Evolutionary conservation across 2,329 filamentous ascomycete genomes (phyloP).

Genomic region (Eutypa lata): DNA sequence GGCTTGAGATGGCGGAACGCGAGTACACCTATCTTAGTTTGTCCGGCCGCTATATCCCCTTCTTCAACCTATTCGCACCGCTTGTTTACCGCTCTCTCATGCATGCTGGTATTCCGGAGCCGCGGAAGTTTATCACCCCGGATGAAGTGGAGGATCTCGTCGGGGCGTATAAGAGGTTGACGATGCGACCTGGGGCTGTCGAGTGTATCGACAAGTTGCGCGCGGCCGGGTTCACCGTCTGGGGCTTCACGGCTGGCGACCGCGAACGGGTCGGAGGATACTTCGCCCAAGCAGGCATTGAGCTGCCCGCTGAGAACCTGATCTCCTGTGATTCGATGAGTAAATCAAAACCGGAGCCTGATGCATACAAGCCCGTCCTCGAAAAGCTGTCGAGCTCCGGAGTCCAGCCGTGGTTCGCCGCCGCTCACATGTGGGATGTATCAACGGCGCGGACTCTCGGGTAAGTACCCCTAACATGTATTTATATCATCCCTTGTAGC

Average conservation of each 20-base stretch:
- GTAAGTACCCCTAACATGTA: conserved; percentile 11
- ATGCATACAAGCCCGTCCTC: conserved; percentile 37
- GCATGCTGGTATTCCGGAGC: conserved; percentile 40
- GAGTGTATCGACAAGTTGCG: conserved; percentile 42
- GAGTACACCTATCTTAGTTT: conserved; percentile 49
- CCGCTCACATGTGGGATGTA: conserved; percentile 60
- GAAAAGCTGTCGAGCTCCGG: conserved; percentile 31
- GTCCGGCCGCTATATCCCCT: conserved; percentile 39
- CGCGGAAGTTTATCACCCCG: conserved; percentile 37
- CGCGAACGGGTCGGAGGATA: conserved; percentile 47
- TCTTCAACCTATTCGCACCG: conserved; percentile 38
- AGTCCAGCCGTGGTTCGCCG: conserved; percentile 51
- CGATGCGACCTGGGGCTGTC: conserved; percentile 35
- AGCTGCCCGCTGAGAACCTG: conserved; percentile 49
- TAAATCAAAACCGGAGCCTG: conserved; percentile 47
- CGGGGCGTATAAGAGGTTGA: conserved; percentile 33
- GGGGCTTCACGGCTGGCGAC: conserved; percentile 53
- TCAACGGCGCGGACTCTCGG: conserved; percentile 47
- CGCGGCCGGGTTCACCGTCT: conserved; percentile 46
- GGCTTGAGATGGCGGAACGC: conserved; percentile 44
- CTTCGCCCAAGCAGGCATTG: conserved; percentile 44
- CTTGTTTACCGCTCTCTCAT: conserved; percentile 48
- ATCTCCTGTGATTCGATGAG: conserved; percentile 47
- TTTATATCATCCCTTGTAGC: background rate
- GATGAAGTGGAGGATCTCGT: conserved; percentile 39